Evolutionary conservation across 1,284 basidiomycete genomes (phyloP).

Genomic region (Cerrena zonata): DNA sequence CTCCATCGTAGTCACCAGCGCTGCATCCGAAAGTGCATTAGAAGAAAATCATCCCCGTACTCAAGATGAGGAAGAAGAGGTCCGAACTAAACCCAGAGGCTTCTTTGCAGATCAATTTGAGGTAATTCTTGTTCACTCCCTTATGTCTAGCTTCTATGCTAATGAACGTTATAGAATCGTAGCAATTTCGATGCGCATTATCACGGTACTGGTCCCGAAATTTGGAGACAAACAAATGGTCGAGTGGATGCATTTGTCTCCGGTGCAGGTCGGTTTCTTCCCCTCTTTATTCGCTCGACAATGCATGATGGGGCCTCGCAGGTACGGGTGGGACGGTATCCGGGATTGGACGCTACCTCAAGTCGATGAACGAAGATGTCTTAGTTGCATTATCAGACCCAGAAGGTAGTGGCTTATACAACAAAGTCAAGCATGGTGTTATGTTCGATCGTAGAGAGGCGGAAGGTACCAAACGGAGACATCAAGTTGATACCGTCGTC

Average conservation of each 20-base stretch:
- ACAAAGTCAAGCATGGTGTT: slow-evolving; percentile 90
- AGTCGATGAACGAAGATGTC: slow-evolving; percentile 58
- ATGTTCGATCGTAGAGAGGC: slow-evolving; percentile 90
- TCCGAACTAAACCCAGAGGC: slow-evolving; percentile 51
- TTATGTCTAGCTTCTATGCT: too few relatives aligned
- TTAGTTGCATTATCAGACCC: slow-evolving; percentile 85
- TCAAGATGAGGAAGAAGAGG: slow-evolving; percentile 37
- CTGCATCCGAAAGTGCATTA: slow-evolving; percentile 31
- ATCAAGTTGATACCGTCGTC: slow-evolving; percentile 90
- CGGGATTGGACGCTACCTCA: slow-evolving; percentile 79
- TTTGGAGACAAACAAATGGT: slow-evolving; percentile 89
- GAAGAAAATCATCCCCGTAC: slow-evolving; percentile 34
- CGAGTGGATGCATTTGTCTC: slow-evolving; percentile 82
- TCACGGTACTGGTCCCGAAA: slow-evolving; percentile 88
- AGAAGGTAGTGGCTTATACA: slow-evolving; percentile 91
- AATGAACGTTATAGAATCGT: slow-evolving; percentile 51
- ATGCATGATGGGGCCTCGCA: slow-evolving; percentile 17
- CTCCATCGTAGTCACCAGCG: slow-evolving; percentile 55
- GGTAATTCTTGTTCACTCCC: slow-evolving; percentile 30
- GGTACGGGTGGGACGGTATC: slow-evolving; percentile 94
- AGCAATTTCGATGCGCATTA: slow-evolving; percentile 91
- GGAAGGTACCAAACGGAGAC: slow-evolving; percentile 90
- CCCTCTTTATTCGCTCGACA: neutral
- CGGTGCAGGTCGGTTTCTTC: slow-evolving; percentile 69
- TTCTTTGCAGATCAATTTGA: slow-evolving; percentile 96